These are phyloP conservation scores for Leccinum fuscescens DNA, from an alignment of 1,284 basidiomycete species.

Conservation along the genomic window DNA sequence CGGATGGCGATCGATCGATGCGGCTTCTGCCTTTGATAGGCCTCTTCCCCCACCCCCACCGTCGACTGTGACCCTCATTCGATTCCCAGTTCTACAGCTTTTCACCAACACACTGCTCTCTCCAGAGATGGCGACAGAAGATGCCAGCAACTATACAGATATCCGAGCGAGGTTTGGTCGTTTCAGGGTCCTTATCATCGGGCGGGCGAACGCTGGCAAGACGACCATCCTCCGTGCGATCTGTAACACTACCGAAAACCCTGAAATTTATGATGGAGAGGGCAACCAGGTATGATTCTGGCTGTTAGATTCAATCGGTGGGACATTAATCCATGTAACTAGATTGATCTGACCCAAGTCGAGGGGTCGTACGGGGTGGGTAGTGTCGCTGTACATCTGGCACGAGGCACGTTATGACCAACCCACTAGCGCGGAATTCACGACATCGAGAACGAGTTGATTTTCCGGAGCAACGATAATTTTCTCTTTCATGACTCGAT, in stretches of 20 bases:
- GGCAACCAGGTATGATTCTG: not conserved
- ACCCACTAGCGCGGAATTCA: not conserved
- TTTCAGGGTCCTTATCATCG: not conserved
- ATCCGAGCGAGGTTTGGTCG: not conserved
- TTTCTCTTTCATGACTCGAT: not conserved
- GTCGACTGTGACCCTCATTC: too few species aligned
- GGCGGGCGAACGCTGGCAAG: not conserved
- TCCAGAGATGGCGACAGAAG: not conserved
- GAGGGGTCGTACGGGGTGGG: not conserved
- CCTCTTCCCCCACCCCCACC: too few species aligned
- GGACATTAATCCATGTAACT: not conserved
- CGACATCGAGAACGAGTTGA: not conserved
- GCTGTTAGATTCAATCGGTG: not conserved
- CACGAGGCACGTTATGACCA: not conserved
- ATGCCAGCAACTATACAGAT: not conserved
- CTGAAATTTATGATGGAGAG: not conserved
- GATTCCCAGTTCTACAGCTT: too few species aligned
- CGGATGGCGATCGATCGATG: not conserved
- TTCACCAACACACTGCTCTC: not conserved
- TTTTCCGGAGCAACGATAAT: not conserved
- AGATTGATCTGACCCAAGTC: not conserved
- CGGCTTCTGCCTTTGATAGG: too few species aligned
- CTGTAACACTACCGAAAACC: not conserved
- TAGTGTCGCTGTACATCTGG: not conserved
- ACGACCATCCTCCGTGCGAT: not conserved